phyloP scores from a whole-genome alignment of 2,329 filamentous ascomycete species.

The Diaporthe helianthi region DNA sequence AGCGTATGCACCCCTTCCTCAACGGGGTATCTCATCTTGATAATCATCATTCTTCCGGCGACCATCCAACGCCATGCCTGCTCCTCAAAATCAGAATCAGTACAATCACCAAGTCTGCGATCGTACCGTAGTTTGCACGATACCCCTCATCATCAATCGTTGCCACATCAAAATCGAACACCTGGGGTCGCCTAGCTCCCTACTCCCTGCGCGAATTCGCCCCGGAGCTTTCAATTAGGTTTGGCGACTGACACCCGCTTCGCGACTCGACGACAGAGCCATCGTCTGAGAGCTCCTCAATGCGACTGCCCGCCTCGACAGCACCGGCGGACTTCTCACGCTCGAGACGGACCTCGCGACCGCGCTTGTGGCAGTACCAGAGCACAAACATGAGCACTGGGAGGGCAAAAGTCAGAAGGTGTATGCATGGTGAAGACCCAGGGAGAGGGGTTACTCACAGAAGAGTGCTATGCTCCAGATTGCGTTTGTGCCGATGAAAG shows the following conservation, averaged over 20 bases:
- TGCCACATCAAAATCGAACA: not conserved
- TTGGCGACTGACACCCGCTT: constrained; percentile 13
- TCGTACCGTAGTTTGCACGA: not conserved
- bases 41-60: not conserved
- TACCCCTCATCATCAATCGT: not conserved
- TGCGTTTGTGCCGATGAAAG: constrained; percentile 89
- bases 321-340: constrained; percentile 49
- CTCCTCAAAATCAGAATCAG: not conserved
- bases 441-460: constrained; percentile 61
- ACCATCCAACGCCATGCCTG: constrained; percentile 1
- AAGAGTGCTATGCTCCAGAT: constrained; percentile 90
- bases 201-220: constrained; percentile 14
- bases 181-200: not conserved
- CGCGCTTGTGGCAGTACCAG: constrained; percentile 98
- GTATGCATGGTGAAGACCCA: not conserved
- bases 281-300: constrained; percentile 57
- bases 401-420: constrained; percentile 25
- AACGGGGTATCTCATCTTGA: constrained; percentile 1
- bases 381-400: constrained; percentile 88
- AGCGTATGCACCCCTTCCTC: not conserved
- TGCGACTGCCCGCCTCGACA: constrained; percentile 42
- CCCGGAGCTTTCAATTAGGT: constrained; percentile 22
- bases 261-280: constrained; percentile 31
- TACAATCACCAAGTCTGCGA: not conserved
- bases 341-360: constrained; percentile 81